Percentiles rank a stretch among this genome's conserved stretches.
These are phyloP conservation scores for Podospora didyma DNA, from an alignment of 495 filamentous ascomycete species.

Conservation along the genomic window DNA sequence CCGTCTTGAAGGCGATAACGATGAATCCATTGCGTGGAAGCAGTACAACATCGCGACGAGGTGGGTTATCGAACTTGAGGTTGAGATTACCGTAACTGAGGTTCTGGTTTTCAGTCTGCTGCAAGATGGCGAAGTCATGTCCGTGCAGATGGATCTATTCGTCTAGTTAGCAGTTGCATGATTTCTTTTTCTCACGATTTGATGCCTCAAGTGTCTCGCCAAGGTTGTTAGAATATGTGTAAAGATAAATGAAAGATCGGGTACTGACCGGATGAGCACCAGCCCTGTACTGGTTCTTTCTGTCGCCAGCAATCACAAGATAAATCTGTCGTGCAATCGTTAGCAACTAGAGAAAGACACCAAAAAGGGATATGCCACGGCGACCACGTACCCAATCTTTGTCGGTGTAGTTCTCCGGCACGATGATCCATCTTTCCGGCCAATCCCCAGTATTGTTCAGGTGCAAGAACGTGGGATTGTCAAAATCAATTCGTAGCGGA, in stretches of 20 bases:
- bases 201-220: too few relatives aligned
- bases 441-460: slow-evolving; percentile 5
- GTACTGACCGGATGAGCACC: slow-evolving; percentile 28
- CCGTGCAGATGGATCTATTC: slow-evolving; percentile 52
- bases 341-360: slow-evolving; percentile 42
- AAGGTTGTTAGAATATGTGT: too few relatives aligned
- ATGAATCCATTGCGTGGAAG: slow-evolving; percentile 30
- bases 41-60: slow-evolving; percentile 56
- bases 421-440: slow-evolving; percentile 8
- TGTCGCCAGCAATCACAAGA: slow-evolving; percentile 6
- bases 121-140: slow-evolving; percentile 56
- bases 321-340: too few relatives aligned
- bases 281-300: slow-evolving; percentile 17
- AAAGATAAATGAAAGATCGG: too few relatives aligned
- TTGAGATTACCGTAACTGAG: slow-evolving; percentile 23
- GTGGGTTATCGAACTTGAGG: slow-evolving; percentile 41
- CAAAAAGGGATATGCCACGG: neutral
- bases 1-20: slow-evolving; percentile 38
- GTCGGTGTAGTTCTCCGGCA: slow-evolving; percentile 7
- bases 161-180: neutral
- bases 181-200: too few relatives aligned
- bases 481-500: slow-evolving; percentile 14
- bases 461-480: slow-evolving; percentile 12
- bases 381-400: slow-evolving; percentile 7
- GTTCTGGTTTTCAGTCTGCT: slow-evolving; percentile 25